Evolutionary conservation across 148 eudicot genomes (phyloP).

Genomic region (Silene latifolia): DNA sequence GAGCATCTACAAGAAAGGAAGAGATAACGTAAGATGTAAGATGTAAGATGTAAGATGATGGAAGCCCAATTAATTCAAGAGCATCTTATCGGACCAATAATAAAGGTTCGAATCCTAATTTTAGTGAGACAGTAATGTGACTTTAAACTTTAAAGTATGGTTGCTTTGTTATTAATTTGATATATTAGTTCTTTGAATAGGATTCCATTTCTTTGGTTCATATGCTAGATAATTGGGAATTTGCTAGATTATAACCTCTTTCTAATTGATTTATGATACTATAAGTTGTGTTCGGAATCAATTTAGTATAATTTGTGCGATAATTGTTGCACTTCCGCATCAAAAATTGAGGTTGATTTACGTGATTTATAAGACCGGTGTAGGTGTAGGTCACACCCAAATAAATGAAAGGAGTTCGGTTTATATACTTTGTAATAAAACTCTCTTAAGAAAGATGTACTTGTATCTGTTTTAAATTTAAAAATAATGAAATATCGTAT

Average conservation of each 20-base stretch:
- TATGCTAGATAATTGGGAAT: slow-evolving; percentile 2
- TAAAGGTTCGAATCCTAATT: not conserved
- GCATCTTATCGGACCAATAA: slow-evolving; percentile 5
- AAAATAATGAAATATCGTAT: too few relatives aligned
- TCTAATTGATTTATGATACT: not conserved
- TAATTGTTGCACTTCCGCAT: too few relatives aligned
- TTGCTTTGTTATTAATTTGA: not conserved
- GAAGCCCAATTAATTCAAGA: not conserved
- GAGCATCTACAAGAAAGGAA: not conserved
- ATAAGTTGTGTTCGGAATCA: not conserved
- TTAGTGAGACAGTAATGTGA: not conserved
- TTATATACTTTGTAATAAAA: too few relatives aligned
- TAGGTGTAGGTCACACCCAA: too few relatives aligned
- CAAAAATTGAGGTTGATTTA: not conserved
- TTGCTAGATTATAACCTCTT: not conserved
- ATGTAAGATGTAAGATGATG: not conserved
- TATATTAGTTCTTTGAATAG: not conserved
- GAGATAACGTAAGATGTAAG: slow-evolving; percentile 2
- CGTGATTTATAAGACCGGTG: too few relatives aligned
- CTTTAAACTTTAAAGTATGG: not conserved
- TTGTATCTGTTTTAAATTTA: too few relatives aligned
- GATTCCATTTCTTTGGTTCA: slow-evolving; percentile 20
- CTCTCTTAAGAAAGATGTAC: too few relatives aligned
- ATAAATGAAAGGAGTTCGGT: too few relatives aligned
- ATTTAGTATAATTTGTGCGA: not conserved